These are phyloP conservation scores for Gossypium mustelinum DNA, from an alignment of 345 rosid species.

Conservation along the genomic window DNA sequence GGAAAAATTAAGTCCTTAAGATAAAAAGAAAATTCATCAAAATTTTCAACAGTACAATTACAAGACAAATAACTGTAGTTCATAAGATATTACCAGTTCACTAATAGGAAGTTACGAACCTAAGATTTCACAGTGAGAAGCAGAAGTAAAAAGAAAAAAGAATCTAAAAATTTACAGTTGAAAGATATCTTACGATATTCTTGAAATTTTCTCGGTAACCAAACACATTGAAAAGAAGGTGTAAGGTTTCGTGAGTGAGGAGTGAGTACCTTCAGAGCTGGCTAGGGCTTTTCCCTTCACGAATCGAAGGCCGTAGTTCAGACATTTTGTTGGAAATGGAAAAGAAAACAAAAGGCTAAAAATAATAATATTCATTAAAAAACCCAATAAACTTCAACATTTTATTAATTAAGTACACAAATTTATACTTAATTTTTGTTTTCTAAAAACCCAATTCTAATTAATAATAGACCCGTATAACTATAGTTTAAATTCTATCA, in stretches of 20 bases:
- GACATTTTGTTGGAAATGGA: neutral
- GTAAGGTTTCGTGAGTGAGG: neutral
- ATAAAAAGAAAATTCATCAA: neutral
- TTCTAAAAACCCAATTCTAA: too few species aligned
- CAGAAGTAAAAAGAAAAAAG: neutral
- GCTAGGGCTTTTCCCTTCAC: slow-evolving; percentile 5
- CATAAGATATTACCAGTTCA: neutral
- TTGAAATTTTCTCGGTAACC: slow-evolving; percentile 7
- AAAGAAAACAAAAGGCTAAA: neutral
- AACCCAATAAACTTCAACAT: neutral
- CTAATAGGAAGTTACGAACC: neutral
- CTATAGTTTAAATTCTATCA: too few species aligned
- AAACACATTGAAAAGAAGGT: neutral
- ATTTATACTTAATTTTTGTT: too few species aligned
- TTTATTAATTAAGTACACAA: too few species aligned
- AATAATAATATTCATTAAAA: neutral
- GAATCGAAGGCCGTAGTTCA: neutral
- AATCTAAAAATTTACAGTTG: neutral
- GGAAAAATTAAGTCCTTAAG: neutral
- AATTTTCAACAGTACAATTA: neutral
- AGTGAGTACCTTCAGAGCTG: neutral
- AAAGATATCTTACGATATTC: neutral
- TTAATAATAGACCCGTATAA: too few species aligned
- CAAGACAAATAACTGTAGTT: neutral
- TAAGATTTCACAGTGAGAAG: neutral